Conservation (phyloP, 2,329 filamentous ascomycete species). For the Aspergillus neotritici region DNA sequence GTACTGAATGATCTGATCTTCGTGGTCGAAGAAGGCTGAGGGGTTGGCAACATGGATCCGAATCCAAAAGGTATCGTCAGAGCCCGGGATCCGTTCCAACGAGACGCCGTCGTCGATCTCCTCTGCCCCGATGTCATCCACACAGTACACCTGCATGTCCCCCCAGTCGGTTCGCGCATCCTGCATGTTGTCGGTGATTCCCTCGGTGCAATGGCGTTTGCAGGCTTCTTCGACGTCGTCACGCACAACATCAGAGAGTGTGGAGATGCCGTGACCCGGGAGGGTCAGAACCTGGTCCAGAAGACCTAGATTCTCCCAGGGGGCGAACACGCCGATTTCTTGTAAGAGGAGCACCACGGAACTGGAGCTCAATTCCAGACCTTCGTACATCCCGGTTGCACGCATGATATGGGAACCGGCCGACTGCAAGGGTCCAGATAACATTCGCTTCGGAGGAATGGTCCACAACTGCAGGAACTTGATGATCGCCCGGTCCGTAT, state of each 20-base stretch:
- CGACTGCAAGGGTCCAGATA: slow-evolving; percentile 40
- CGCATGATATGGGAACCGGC: slow-evolving; percentile 52
- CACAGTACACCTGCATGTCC: slow-evolving; percentile 53
- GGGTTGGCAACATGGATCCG: slow-evolving; percentile 61
- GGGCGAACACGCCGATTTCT: slow-evolving; percentile 56
- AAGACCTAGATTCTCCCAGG: slow-evolving; percentile 51
- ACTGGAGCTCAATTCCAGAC: slow-evolving; percentile 30
- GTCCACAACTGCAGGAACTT: slow-evolving; percentile 51
- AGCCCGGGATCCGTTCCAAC: slow-evolving; percentile 45
- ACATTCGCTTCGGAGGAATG: slow-evolving; percentile 37
- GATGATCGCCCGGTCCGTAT: slow-evolving; percentile 49
- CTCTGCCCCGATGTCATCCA: slow-evolving; percentile 50
- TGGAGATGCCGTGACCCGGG: slow-evolving; percentile 39
- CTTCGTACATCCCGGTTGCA: slow-evolving; percentile 52
- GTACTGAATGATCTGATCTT: slow-evolving; percentile 49
- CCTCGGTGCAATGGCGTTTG: slow-evolving; percentile 17
- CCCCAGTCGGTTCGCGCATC: slow-evolving; percentile 54
- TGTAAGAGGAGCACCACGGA: slow-evolving; percentile 52
- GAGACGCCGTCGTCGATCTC: slow-evolving; percentile 62
- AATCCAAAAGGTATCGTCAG: slow-evolving; percentile 49
- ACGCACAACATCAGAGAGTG: slow-evolving; percentile 25
- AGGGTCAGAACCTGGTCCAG: slow-evolving; percentile 51
- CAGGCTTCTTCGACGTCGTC: slow-evolving; percentile 26
- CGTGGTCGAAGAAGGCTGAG: slow-evolving; percentile 53
- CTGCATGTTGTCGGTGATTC: slow-evolving; percentile 51